Percentiles rank a stretch among this genome's conserved stretches.
Conservation (phyloP, 306 rosid genomes). For the Luffa acutangula region DNA sequence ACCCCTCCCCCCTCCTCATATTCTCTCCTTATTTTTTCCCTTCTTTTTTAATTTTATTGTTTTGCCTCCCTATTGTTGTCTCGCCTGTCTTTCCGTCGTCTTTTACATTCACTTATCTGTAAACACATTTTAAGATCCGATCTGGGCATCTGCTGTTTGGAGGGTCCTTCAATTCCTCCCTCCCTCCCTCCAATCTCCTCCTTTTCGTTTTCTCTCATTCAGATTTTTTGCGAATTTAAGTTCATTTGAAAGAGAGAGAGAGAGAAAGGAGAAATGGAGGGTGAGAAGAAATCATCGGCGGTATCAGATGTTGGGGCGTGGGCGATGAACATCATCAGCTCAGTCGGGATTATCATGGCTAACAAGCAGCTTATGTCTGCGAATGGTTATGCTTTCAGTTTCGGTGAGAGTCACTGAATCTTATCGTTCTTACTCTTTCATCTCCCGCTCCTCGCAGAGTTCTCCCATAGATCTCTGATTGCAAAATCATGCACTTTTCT, state of each 20-base stretch:
- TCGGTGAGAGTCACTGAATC: constrained; percentile 35
- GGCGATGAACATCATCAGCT: constrained; percentile 83
- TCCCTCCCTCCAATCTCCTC: neutral
- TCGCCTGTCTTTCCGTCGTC: neutral
- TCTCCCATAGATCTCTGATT: neutral
- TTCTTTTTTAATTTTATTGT: neutral
- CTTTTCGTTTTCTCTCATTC: neutral
- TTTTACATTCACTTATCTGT: constrained; percentile 5
- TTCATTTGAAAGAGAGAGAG: neutral
- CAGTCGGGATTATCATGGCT: constrained; percentile 87
- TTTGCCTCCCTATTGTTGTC: neutral
- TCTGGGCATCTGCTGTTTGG: constrained; percentile 9
- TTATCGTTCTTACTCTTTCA: constrained; percentile 1
- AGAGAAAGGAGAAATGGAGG: constrained; percentile 30
- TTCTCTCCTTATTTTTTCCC: neutral
- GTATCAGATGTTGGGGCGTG: constrained; percentile 82
- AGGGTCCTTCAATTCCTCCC: neutral
- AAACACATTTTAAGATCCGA: constrained; percentile 7
- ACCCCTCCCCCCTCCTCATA: neutral
- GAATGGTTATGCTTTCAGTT: constrained; percentile 61
- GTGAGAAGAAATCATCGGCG: constrained; percentile 51
- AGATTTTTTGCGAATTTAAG: neutral
- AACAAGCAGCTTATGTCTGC: constrained; percentile 86
- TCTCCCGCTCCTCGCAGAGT: constrained; percentile 6
- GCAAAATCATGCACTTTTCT: neutral